Evolutionary conservation across 2,329 filamentous ascomycete species (phyloP).

Genomic region (Phialemonium atrogriseum): DNA sequence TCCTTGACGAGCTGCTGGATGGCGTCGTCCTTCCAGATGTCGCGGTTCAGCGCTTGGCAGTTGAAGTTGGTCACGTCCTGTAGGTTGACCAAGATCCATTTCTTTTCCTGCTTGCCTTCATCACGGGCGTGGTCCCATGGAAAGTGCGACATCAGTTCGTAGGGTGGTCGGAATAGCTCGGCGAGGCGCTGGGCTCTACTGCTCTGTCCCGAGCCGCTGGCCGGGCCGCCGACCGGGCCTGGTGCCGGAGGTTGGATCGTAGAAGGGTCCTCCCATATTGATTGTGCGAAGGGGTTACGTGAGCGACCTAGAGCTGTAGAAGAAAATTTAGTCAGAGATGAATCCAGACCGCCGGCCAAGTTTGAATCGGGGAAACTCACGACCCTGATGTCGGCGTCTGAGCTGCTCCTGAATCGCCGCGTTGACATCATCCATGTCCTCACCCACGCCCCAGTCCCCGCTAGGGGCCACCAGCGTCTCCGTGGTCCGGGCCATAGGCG

Average conservation of each 20-base stretch:
- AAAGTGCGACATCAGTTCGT: constrained; percentile 74
- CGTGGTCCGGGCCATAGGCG: constrained; percentile 83
- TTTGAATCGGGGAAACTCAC: too few species aligned
- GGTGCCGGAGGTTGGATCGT: constrained; percentile 6
- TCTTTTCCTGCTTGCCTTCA: constrained; percentile 77
- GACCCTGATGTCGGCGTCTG: constrained; percentile 33
- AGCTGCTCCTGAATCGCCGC: constrained; percentile 59
- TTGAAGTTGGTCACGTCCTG: constrained; percentile 91
- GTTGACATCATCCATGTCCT: constrained; percentile 47
- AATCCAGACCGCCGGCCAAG: too few species aligned
- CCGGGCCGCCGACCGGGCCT: constrained; percentile 13
- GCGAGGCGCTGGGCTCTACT: constrained; percentile 72
- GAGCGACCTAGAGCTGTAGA: constrained; percentile 7
- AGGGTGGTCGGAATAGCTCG: constrained; percentile 86
- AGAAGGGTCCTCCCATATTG: constrained; percentile 27
- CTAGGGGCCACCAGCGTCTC: constrained; percentile 79
- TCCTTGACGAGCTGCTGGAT: constrained; percentile 77
- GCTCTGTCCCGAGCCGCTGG: constrained; percentile 40
- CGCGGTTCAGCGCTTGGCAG: constrained; percentile 87
- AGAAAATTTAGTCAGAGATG: background rate
- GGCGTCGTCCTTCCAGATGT: constrained; percentile 85
- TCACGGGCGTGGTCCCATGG: constrained; percentile 80
- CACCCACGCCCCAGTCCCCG: constrained; percentile 39
- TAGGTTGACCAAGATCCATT: constrained; percentile 93
- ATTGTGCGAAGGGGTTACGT: constrained; percentile 30